Evolutionary conservation across 2,329 filamentous ascomycete species (phyloP), one percentile per base, ranked within the genome.

Genomic region (Dactylellina cionopaga): DNA sequence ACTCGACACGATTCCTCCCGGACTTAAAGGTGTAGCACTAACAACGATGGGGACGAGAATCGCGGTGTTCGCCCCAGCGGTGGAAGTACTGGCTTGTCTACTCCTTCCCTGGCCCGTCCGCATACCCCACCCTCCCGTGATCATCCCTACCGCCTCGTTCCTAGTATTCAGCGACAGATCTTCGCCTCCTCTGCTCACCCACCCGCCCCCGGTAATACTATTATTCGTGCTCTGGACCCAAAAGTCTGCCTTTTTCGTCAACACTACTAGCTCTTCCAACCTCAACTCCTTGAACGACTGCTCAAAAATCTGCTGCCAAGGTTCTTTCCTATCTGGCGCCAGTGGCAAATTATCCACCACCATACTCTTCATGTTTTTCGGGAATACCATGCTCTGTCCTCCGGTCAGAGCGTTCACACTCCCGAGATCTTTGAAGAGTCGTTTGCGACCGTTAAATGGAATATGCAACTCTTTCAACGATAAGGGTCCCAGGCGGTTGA

Each of bases 371-470:
- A 72, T 11, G n/a, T 72, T 72, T 13, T 51, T 55, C n/a, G 68
- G 68, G 35, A 72, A 72, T 15, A 55, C 5, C 59, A 72, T 65
- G 2, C 17, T 31, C 1, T 46, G 31, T 4, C 29, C 52, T 1
- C 46, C 56, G 2, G 35, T 49, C 1, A 54, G 7, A 19, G 19
- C 52, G 1, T 39, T 44, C 3, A 9, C 15, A 24, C 19, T 46
- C 5, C 46, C 37, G 11, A 72, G 22, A 9, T 65, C 59, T 13
- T 55, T 37, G n/a, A 72, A 72, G 0, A 72, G 37, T 15, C 55
- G 55, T 35, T 72, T 72, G 10, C 68, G 68, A n/a, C 68, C 68
- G 27, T 72, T 72, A n/a, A 54, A 72, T 3, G 68, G 68, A 2
- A 72, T 65, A 17, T 65, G 59, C 5, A 72, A 15, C 15, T 43